Conservation (phyloP, 2,329 filamentous ascomycete genomes). For the Aspergillus quadricinctus region DNA sequence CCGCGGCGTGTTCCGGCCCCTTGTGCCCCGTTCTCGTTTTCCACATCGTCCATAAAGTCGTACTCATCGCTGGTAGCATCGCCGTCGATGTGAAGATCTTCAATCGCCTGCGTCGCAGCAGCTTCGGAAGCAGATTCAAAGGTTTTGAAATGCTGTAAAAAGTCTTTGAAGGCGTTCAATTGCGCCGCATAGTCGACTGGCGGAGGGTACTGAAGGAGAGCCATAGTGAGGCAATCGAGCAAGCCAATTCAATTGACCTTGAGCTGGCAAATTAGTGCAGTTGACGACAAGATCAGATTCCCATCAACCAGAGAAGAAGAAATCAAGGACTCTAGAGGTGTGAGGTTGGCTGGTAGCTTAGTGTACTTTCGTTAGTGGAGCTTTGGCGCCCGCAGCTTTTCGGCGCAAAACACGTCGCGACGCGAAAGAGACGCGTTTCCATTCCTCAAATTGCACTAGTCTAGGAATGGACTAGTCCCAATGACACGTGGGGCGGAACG, state of each 20-base stretch:
- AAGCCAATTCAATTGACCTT: conserved; percentile 17
- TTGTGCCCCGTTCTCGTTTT: conserved; percentile 47
- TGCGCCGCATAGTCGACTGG: conserved; percentile 86
- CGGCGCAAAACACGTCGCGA: conserved; percentile 24
- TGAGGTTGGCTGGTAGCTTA: conserved; percentile 5
- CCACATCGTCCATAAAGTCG: conserved; percentile 83
- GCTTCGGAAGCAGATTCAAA: conserved; percentile 59
- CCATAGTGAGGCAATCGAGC: conserved; percentile 56
- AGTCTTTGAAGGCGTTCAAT: conserved; percentile 75
- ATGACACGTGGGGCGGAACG: conserved; percentile 25
- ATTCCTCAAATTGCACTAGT: conserved; percentile 15
- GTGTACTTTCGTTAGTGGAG: conserved; percentile 3
- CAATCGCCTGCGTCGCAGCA: conserved; percentile 73
- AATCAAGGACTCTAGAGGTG: conserved; percentile 6
- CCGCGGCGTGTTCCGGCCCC: conserved; percentile 47
- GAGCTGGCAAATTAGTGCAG: conserved; percentile 12
- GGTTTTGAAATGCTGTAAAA: conserved; percentile 81
- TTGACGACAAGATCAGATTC: conserved; percentile 7
- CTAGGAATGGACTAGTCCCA: conserved; percentile 7
- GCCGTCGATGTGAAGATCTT: conserved; percentile 80
- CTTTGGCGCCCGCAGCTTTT: conserved; percentile 7
- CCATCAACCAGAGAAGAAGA: conserved; percentile 9
- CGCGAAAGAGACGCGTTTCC: conserved; percentile 24
- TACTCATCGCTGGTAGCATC: conserved; percentile 85
- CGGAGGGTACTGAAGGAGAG: conserved; percentile 73